Evolutionary conservation across 305 asterid species (phyloP).

Genomic region (Fraxinus dipetala): DNA sequence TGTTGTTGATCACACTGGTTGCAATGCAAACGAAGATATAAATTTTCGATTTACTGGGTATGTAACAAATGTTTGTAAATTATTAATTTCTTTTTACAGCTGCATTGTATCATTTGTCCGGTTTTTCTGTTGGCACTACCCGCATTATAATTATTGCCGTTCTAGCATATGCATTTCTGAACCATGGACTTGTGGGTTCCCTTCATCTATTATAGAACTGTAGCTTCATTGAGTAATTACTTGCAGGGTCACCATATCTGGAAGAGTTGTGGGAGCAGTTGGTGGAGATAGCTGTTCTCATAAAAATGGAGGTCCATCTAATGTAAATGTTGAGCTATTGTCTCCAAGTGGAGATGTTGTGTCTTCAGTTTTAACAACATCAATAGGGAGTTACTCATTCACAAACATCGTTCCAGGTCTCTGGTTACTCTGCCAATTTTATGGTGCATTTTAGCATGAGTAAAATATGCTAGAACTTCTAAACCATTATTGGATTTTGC

Average conservation of each 20-base stretch:
- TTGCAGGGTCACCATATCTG: conserved; percentile 72
- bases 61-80: conserved; percentile 22
- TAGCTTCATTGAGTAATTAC: conserved; percentile 28
- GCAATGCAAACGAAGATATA: conserved; percentile 89
- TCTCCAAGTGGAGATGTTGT: conserved; percentile 65
- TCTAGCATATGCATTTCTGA: not conserved
- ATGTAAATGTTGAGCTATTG: conserved; percentile 72
- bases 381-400: conserved; percentile 76
- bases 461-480: conserved; percentile 16
- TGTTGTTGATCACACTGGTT: conserved; percentile 75
- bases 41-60: conserved; percentile 92
- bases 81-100: conserved; percentile 3
- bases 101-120: not conserved
- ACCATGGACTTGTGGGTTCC: conserved; percentile 16
- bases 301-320: conserved; percentile 76
- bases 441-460: not conserved
- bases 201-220: conserved; percentile 23
- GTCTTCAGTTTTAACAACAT: conserved; percentile 65
- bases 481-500: not conserved
- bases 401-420: conserved; percentile 79
- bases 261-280: conserved; percentile 79
- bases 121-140: not conserved
- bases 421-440: conserved; percentile 18
- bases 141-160: not conserved
- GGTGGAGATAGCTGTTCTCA: conserved; percentile 70